Evolutionary conservation across 148 eudicot species (phyloP).

Genomic region (Oxyria digyna): DNA sequence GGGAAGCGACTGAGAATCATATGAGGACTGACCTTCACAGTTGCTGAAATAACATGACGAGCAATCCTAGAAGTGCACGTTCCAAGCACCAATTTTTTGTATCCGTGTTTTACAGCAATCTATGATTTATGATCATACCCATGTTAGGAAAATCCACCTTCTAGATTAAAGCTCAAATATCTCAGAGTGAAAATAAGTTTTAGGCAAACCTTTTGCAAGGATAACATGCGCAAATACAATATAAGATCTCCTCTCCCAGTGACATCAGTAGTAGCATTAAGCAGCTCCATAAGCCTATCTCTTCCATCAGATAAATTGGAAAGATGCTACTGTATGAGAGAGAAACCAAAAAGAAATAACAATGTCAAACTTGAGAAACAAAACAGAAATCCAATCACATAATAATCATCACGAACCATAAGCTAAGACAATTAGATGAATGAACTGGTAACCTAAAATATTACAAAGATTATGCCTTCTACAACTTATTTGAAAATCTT

Average conservation of each 20-base stretch:
- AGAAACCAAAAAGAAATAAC: too few species aligned
- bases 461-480: too few species aligned
- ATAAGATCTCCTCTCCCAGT: conserved; percentile 88
- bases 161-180: not conserved
- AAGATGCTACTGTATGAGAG: too few species aligned
- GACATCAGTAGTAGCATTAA: conserved; percentile 41
- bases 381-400: too few species aligned
- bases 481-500: too few species aligned
- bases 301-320: conserved; percentile 25
- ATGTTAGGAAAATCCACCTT: not conserved
- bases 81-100: conserved; percentile 66
- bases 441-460: too few species aligned
- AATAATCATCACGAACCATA: too few species aligned
- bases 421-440: too few species aligned
- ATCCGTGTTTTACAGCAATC: conserved; percentile 84
- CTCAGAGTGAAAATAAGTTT: not conserved
- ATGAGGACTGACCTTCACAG: conserved; percentile 69
- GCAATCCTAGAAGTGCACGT: conserved; percentile 90
- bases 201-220: conserved; percentile 74
- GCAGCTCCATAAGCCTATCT: conserved; percentile 34
- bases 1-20: not conserved
- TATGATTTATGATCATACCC: conserved; percentile 15
- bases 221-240: conserved; percentile 57
- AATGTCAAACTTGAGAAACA: too few species aligned
- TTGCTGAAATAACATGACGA: conserved; percentile 75